phyloP scores from a whole-genome alignment of 495 filamentous ascomycete genomes.

The Amphirosellinia nigrospora region DNA sequence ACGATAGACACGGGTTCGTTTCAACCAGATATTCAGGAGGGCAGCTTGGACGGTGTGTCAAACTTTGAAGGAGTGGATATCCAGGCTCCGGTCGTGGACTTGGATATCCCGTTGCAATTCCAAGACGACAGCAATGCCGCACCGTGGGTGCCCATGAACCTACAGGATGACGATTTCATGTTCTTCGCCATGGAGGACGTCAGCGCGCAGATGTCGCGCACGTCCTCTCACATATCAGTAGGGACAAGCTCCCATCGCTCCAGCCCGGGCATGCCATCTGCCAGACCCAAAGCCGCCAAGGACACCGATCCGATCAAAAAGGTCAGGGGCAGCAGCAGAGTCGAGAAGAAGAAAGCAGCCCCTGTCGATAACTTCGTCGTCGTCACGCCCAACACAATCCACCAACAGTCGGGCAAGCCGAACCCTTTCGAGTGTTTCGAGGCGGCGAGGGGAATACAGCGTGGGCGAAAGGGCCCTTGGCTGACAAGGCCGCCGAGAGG shows the following conservation, averaged over 20 bases:
- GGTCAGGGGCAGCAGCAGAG: slow-evolving; percentile 38
- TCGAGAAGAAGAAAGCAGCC: slow-evolving; percentile 44
- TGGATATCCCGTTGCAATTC: slow-evolving; percentile 42
- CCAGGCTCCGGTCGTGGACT: slow-evolving; percentile 30
- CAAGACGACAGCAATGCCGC: slow-evolving; percentile 41
- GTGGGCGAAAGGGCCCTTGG: slow-evolving; percentile 56
- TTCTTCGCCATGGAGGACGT: slow-evolving; percentile 46
- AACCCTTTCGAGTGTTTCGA: slow-evolving; percentile 58
- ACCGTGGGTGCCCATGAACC: slow-evolving; percentile 47
- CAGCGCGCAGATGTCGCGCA: slow-evolving; percentile 36
- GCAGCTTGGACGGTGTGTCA: slow-evolving; percentile 28
- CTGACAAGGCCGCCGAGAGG: slow-evolving; percentile 52
- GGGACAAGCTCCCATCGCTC: slow-evolving; percentile 33
- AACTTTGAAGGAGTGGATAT: slow-evolving; percentile 32
- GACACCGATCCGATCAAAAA: slow-evolving; percentile 41
- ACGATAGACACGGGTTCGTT: slow-evolving; percentile 33
- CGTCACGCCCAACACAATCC: slow-evolving; percentile 53
- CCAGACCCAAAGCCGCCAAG: slow-evolving; percentile 38
- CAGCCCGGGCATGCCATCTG: slow-evolving; percentile 42
- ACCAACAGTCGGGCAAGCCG: slow-evolving; percentile 47
- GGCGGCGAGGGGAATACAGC: slow-evolving; percentile 49
- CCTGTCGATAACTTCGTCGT: slow-evolving; percentile 52
- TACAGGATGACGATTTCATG: slow-evolving; percentile 40
- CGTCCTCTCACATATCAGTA: slow-evolving; percentile 39
- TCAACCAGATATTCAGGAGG: slow-evolving; percentile 31